Evolutionary conservation across 163 green algal genomes (phyloP).

Genomic region (Chlorella variabilis): DNA sequence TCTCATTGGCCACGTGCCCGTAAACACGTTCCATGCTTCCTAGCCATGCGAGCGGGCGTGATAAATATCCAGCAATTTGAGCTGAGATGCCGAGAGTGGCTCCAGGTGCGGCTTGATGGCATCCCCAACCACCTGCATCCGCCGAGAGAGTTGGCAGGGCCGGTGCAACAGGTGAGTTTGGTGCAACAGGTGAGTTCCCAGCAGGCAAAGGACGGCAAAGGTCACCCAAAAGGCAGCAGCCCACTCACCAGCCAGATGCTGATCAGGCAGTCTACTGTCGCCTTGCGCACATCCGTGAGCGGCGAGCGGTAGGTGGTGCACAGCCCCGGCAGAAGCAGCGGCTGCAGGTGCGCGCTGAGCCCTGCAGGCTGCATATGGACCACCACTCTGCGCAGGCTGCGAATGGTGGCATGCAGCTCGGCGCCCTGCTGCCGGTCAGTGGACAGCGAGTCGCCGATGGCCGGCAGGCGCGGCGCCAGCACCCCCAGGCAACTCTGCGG

Average conservation of each 20-base stretch:
- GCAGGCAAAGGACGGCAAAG: neutral
- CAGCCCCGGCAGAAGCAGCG: conserved; percentile 58
- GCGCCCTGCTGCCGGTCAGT: conserved; percentile 31
- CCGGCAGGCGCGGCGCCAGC: conserved; percentile 49
- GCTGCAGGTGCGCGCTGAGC: conserved; percentile 37
- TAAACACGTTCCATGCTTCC: neutral
- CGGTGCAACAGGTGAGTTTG: neutral
- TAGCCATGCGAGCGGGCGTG: conserved; percentile 8
- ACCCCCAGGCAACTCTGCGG: conserved; percentile 41
- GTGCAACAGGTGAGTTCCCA: neutral
- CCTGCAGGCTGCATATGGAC: conserved; percentile 13
- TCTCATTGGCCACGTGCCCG: neutral
- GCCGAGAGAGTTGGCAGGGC: neutral
- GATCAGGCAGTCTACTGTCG: conserved; percentile 58
- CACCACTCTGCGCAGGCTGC: conserved; percentile 30
- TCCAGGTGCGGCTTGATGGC: conserved; percentile 39
- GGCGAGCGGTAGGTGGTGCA: conserved; percentile 67
- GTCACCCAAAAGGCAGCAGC: neutral
- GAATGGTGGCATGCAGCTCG: conserved; percentile 46
- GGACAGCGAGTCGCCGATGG: neutral
- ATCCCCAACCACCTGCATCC: conserved; percentile 36
- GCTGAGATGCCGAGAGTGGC: conserved; percentile 39
- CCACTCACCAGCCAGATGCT: conserved; percentile 48
- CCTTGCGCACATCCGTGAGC: conserved; percentile 67
- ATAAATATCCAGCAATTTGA: conserved; percentile 54